Percentiles rank a stretch among this genome's conserved stretches.
These are phyloP conservation scores for Ilyonectria mors-panacis DNA, from an alignment of 2,329 filamentous ascomycete genomes.

Conservation along the genomic window DNA sequence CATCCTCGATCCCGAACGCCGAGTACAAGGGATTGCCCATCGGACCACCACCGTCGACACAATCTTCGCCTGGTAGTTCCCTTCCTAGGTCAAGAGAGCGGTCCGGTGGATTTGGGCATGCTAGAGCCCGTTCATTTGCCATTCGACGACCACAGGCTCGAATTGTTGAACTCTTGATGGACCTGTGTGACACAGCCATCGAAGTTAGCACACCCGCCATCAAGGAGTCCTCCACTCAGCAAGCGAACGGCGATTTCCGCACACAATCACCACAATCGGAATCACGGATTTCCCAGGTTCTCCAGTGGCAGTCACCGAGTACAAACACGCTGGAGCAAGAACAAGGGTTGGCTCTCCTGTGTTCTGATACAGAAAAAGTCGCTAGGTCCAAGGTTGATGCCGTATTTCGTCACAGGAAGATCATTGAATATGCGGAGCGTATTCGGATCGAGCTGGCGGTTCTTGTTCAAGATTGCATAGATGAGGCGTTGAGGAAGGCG, in stretches of 20 bases:
- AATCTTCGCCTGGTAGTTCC: constrained; percentile 79
- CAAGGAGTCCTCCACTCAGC: constrained; percentile 81
- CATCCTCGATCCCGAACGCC: constrained; percentile 68
- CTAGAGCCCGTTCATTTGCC: constrained; percentile 89
- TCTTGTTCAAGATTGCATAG: constrained; percentile 94
- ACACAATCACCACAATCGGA: constrained; percentile 98
- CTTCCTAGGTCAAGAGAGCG: constrained; percentile 81
- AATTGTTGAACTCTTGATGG: constrained; percentile 94
- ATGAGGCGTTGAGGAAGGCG: constrained; percentile 91
- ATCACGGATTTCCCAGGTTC: constrained; percentile 91
- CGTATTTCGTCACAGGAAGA: constrained; percentile 89
- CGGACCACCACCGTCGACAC: constrained; percentile 80
- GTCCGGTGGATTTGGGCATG: constrained; percentile 84
- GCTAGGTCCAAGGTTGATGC: constrained; percentile 93
- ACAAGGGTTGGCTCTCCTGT: constrained; percentile 88
- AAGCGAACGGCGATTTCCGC: constrained; percentile 80
- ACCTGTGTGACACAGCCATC: constrained; percentile 94
- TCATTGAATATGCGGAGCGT: constrained; percentile 95
- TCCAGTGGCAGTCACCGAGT: constrained; percentile 97
- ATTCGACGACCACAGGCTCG: constrained; percentile 90
- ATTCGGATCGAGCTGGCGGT: constrained; percentile 95
- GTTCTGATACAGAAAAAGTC: constrained; percentile 88
- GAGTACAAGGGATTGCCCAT: constrained; percentile 94
- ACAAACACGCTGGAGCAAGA: constrained; percentile 94
- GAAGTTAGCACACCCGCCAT: constrained; percentile 96